Evolutionary conservation across 1,139 yeast species (phyloP).

Genomic region (Yamadazyma jaroonii): DNA sequence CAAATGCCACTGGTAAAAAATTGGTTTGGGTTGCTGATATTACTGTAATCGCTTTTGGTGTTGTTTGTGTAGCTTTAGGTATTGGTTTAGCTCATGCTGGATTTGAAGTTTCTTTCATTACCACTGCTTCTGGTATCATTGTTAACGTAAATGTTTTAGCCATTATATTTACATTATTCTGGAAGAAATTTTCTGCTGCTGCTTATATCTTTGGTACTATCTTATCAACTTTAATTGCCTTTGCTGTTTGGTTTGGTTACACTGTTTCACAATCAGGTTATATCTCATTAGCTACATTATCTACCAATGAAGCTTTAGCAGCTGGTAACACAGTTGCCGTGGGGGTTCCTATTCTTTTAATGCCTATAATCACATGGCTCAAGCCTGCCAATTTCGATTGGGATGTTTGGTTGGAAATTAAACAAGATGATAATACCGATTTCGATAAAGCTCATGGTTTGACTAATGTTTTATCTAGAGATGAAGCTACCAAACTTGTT

Average conservation of each 20-base stretch:
- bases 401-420: conserved; percentile 17
- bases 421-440: conserved; percentile 32
- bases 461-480: conserved; percentile 12
- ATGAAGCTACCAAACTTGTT: conserved; percentile 23
- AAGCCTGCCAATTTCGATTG: conserved; percentile 30
- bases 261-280: conserved; percentile 23
- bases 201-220: conserved; percentile 46
- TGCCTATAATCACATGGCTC: conserved; percentile 20
- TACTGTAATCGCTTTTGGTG: conserved; percentile 24
- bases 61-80: conserved; percentile 28
- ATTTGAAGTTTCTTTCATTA: conserved; percentile 24
- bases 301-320: conserved; percentile 22
- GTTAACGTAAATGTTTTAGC: conserved; percentile 35
- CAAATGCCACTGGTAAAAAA: conserved; percentile 31
- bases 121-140: conserved; percentile 27
- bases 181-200: conserved; percentile 45
- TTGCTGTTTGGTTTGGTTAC: conserved; percentile 47
- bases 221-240: conserved; percentile 40
- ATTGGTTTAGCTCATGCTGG: conserved; percentile 35
- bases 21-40: conserved; percentile 29
- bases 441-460: conserved; percentile 14
- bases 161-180: conserved; percentile 31
- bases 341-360: conserved; percentile 23
- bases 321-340: conserved; percentile 34
- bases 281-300: conserved; percentile 21